Evolutionary conservation across 2,329 filamentous ascomycete species (phyloP).

Genomic region (Stagonosporopsis cucurbitacearum): DNA sequence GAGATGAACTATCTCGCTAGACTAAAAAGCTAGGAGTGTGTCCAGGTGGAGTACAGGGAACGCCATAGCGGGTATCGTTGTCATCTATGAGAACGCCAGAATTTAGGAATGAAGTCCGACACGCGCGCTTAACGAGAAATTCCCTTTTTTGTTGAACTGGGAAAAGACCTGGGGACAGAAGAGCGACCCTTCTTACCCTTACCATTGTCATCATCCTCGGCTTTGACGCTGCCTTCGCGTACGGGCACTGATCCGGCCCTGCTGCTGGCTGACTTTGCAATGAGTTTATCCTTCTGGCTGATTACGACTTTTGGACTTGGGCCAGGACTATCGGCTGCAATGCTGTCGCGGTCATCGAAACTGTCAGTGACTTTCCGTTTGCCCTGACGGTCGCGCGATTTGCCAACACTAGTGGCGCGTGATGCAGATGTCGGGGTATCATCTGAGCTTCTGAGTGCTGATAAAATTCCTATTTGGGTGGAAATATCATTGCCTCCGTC

Average conservation of each 20-base stretch:
- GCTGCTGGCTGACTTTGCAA: conserved; percentile 51
- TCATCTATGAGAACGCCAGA: conserved; percentile 20
- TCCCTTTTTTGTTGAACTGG: conserved; percentile 21
- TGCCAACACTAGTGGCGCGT: conserved; percentile 46
- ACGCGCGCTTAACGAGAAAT: conserved; percentile 23
- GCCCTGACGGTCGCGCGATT: conserved; percentile 46
- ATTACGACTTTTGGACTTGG: conserved; percentile 46
- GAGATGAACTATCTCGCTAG: conserved; percentile 24
- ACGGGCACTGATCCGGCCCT: conserved; percentile 54
- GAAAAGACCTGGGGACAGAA: conserved; percentile 29
- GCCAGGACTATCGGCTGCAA: conserved; percentile 47
- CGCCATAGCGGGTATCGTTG: conserved; percentile 30
- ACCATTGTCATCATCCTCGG: conserved; percentile 55
- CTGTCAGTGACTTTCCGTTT: conserved; percentile 48
- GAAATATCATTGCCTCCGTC: conserved; percentile 50
- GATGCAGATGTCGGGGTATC: conserved; percentile 49
- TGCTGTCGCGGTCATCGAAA: conserved; percentile 48
- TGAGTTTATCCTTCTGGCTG: conserved; percentile 42
- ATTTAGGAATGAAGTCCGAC: neutral
- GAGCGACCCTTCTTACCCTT: conserved; percentile 53
- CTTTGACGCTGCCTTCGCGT: conserved; percentile 59
- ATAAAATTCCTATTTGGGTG: conserved; percentile 55
- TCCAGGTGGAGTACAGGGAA: conserved; percentile 18
- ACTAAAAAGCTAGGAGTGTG: conserved; percentile 27
- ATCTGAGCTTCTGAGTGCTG: conserved; percentile 55